A percentile compares a stretch with the other conserved stretches of the same genome.
Evolutionary conservation across 176 grass and related monocot species (phyloP).

Genomic region (Aegilops umbellulata): DNA sequence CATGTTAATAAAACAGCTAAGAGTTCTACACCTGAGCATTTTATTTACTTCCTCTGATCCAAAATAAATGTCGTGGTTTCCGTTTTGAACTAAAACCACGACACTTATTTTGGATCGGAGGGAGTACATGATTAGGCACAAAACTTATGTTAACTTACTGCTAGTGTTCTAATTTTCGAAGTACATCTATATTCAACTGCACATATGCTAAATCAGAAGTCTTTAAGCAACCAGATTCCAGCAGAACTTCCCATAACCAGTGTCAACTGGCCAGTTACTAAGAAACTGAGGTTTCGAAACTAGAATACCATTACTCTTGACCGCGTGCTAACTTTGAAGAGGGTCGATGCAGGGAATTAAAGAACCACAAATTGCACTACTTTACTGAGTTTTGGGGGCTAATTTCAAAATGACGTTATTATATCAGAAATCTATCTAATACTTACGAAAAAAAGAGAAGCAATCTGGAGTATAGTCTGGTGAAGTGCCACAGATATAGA

Average conservation of each 20-base stretch:
- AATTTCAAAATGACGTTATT: background rate
- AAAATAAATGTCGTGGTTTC: too few species aligned
- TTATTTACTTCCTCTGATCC: too few species aligned
- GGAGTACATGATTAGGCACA: background rate
- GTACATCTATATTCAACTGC: background rate
- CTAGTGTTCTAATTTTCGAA: background rate
- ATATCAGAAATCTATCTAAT: conserved; percentile 3
- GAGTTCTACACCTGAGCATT: too few species aligned
- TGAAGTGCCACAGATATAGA: conserved; percentile 12
- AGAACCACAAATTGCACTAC: background rate
- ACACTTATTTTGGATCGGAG: too few species aligned
- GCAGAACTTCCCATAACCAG: background rate
- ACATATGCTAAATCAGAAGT: background rate
- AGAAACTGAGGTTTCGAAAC: background rate
- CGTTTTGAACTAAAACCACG: too few species aligned
- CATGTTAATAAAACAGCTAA: background rate
- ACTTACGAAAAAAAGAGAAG: background rate
- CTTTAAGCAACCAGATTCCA: background rate
- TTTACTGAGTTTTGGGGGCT: background rate
- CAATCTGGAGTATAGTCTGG: background rate
- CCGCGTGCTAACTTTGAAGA: background rate
- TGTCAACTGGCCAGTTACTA: background rate
- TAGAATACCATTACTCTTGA: background rate
- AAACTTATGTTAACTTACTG: background rate
- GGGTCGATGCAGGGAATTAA: background rate